These are phyloP conservation scores for Stachybotrys echinatus DNA, from an alignment of 2,329 filamentous ascomycete species.

Conservation along the genomic window DNA sequence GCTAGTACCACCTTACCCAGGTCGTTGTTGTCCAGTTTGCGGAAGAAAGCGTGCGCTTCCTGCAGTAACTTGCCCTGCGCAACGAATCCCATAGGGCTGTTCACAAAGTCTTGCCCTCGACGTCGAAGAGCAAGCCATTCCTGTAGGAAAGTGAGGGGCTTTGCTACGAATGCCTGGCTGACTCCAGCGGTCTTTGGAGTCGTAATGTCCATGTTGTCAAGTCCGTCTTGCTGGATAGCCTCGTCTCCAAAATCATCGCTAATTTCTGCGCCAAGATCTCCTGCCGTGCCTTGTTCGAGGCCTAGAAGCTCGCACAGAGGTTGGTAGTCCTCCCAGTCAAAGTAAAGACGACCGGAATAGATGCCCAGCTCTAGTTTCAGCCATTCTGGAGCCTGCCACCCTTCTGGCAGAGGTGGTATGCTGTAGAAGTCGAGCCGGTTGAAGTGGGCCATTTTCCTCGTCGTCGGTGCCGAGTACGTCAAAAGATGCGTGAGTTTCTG, in stretches of 20 bases:
- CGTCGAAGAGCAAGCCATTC: slow-evolving; percentile 53
- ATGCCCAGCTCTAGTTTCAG: slow-evolving; percentile 54
- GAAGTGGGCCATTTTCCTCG: slow-evolving; percentile 50
- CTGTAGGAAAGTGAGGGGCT: slow-evolving; percentile 41
- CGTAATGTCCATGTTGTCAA: background rate
- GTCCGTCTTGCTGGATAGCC: background rate
- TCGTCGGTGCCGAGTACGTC: slow-evolving; percentile 48
- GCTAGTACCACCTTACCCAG: background rate
- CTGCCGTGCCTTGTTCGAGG: slow-evolving; percentile 9
- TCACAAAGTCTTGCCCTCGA: slow-evolving; percentile 50
- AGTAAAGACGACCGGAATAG: slow-evolving; percentile 55
- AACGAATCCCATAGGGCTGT: slow-evolving; percentile 56
- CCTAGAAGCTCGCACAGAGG: slow-evolving; percentile 26
- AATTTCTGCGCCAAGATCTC: background rate
- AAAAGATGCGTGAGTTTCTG: slow-evolving; percentile 29
- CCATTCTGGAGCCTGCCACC: slow-evolving; percentile 45
- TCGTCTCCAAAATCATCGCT: background rate
- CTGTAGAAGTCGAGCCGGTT: slow-evolving; percentile 48
- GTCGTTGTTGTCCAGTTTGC: slow-evolving; percentile 1
- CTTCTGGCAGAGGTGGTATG: slow-evolving; percentile 40
- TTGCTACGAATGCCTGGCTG: slow-evolving; percentile 5
- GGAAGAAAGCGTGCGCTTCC: slow-evolving; percentile 47
- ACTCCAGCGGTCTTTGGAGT: background rate
- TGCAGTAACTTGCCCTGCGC: slow-evolving; percentile 45
- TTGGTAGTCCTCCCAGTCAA: slow-evolving; percentile 42